A percentile compares a stretch with the other conserved stretches of the same genome.
Evolutionary conservation across 495 filamentous ascomycete species (phyloP).

Genomic region (Durotheca rogersii): DNA sequence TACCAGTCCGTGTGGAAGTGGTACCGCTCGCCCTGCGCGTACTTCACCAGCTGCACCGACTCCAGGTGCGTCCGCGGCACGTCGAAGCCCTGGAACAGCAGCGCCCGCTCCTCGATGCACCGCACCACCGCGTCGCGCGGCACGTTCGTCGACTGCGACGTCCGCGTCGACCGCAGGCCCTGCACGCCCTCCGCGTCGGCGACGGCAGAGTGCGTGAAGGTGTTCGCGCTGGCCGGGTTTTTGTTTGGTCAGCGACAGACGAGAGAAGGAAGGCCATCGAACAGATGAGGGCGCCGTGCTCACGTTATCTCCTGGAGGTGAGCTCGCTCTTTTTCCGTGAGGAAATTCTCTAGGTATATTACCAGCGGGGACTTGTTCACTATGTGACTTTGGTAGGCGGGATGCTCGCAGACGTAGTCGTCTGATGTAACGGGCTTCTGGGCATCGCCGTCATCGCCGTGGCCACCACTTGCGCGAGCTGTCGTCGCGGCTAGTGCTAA

Average conservation of each 20-base stretch:
- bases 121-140: slow-evolving; percentile 59
- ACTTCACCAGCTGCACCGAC: slow-evolving; percentile 56
- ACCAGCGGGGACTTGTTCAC: slow-evolving; percentile 57
- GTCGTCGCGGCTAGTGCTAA: slow-evolving; percentile 19
- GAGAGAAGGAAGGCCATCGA: slow-evolving; percentile 1
- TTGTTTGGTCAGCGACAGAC: background rate
- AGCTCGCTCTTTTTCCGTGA: slow-evolving; percentile 43
- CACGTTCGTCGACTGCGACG: slow-evolving; percentile 48
- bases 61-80: slow-evolving; percentile 47
- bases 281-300: slow-evolving; percentile 6
- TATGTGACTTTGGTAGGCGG: slow-evolving; percentile 51
- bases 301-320: slow-evolving; percentile 49
- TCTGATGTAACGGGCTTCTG: slow-evolving; percentile 25
- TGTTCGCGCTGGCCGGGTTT: slow-evolving; percentile 31
- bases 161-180: slow-evolving; percentile 40
- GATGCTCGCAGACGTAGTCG: slow-evolving; percentile 41
- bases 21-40: slow-evolving; percentile 50
- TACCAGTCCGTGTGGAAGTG: slow-evolving; percentile 62
- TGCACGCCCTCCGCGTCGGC: slow-evolving; percentile 34
- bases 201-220: slow-evolving; percentile 45
- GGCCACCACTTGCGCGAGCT: slow-evolving; percentile 22
- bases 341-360: slow-evolving; percentile 55
- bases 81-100: slow-evolving; percentile 66
- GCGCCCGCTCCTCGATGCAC: slow-evolving; percentile 69
- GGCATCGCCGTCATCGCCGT: slow-evolving; percentile 5